Evolutionary conservation across 2,329 filamentous ascomycete species (phyloP).

Genomic region (Neobulgaria alba): DNA sequence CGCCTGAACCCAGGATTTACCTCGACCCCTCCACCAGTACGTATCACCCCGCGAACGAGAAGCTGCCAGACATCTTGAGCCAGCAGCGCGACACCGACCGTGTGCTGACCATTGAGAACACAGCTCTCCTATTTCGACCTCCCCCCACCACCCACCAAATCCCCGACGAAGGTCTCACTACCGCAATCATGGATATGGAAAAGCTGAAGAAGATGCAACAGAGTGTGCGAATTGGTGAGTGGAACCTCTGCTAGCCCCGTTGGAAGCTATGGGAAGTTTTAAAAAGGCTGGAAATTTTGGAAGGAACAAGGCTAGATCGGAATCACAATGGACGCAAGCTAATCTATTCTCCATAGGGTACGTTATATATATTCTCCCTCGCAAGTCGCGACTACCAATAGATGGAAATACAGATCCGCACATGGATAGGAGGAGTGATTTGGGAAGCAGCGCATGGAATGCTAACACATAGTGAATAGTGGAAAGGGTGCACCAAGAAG

Average conservation of each 20-base stretch:
- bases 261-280: not conserved
- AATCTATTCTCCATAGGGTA: not conserved
- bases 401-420: too few species aligned
- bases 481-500: constrained; percentile 97
- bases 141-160: constrained; percentile 11
- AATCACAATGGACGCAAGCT: not conserved
- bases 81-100: not conserved
- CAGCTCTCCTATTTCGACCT: constrained; percentile 4
- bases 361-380: not conserved
- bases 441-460: too few species aligned
- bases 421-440: too few species aligned
- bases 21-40: constrained; percentile 10
- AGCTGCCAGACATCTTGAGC: not conserved
- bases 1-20: constrained; percentile 7
- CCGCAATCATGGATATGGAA: constrained; percentile 53
- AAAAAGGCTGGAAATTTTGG: not conserved
- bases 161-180: constrained; percentile 24
- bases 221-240: constrained; percentile 42
- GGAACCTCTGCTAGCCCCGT: not conserved
- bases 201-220: constrained; percentile 59
- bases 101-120: constrained; percentile 3
- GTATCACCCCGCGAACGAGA: constrained; percentile 1
- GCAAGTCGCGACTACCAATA: too few species aligned
- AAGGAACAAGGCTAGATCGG: too few species aligned
- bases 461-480: too few species aligned